phyloP scores from a whole-genome alignment of 257 asterid genomes.

The Scutellaria minor region DNA sequence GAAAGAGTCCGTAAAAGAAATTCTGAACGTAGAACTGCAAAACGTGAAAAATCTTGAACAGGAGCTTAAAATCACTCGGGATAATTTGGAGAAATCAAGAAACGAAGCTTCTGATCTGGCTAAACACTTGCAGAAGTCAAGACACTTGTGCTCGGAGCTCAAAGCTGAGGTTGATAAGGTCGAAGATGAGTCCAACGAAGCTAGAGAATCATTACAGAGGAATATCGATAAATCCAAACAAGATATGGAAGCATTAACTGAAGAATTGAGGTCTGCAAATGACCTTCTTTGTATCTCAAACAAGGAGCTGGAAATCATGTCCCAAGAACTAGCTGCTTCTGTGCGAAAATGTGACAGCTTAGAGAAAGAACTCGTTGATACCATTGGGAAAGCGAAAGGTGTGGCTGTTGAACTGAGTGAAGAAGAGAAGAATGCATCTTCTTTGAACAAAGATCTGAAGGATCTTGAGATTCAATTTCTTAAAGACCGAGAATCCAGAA shows the following conservation, averaged over 20 bases:
- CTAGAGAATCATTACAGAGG: constrained; percentile 51
- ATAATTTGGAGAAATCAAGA: constrained; percentile 54
- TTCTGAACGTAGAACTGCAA: constrained; percentile 45
- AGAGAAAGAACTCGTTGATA: constrained; percentile 59
- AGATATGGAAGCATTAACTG: constrained; percentile 42
- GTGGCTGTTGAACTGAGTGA: constrained; percentile 50
- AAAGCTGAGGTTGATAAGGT: constrained; percentile 56
- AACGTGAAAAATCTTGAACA: constrained; percentile 51
- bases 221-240: constrained; percentile 51
- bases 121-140: constrained; percentile 55
- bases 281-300: constrained; percentile 52
- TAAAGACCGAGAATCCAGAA: constrained; percentile 54
- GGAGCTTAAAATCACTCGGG: constrained; percentile 49
- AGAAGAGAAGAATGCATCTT: constrained; percentile 48
- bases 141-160: constrained; percentile 55
- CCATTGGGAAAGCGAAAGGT: constrained; percentile 50
- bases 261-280: constrained; percentile 51
- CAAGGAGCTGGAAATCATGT: constrained; percentile 49
- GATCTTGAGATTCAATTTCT: constrained; percentile 47
- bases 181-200: constrained; percentile 53
- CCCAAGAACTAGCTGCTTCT: constrained; percentile 52
- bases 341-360: constrained; percentile 48
- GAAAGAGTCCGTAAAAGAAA: constrained; percentile 50
- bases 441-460: constrained; percentile 56
- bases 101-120: constrained; percentile 57